Evolutionary conservation across 306 rosid species (phyloP).

Genomic region (Elaeagnus macrophylla): DNA sequence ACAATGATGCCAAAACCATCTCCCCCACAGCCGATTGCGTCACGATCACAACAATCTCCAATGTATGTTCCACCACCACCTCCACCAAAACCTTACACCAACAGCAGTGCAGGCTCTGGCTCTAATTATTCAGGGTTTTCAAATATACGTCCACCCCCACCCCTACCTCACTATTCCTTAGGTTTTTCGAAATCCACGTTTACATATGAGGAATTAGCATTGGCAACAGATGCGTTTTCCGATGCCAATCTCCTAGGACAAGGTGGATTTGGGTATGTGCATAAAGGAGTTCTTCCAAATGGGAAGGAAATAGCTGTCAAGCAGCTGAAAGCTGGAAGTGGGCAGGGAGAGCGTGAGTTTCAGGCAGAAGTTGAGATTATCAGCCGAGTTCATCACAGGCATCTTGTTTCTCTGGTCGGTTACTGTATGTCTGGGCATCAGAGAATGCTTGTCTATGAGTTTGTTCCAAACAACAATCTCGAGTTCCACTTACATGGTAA

Average conservation of each 20-base stretch:
- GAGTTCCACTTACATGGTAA: conserved; percentile 94
- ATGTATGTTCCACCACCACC: conserved; percentile 24
- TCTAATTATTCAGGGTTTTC: conserved; percentile 82
- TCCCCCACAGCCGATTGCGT: conserved; percentile 44
- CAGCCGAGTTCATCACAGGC: conserved; percentile 94
- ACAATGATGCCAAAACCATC: conserved; percentile 46
- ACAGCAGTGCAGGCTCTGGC: conserved; percentile 83
- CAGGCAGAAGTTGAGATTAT: conserved; percentile 95
- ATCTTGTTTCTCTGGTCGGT: conserved; percentile 94
- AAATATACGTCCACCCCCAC: conserved; percentile 52
- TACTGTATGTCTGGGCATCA: conserved; percentile 70
- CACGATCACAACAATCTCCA: conserved; percentile 47
- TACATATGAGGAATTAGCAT: conserved; percentile 68
- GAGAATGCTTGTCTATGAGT: conserved; percentile 89
- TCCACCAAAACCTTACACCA: conserved; percentile 34
- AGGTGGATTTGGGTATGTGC: conserved; percentile 97
- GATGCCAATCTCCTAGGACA: conserved; percentile 93
- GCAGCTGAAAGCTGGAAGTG: conserved; percentile 92
- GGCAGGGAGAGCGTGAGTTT: conserved; percentile 95
- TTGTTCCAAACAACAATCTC: conserved; percentile 72
- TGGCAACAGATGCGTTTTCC: conserved; percentile 91
- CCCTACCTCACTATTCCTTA: conserved; percentile 52
- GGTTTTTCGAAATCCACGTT: conserved; percentile 72
- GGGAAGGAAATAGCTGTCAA: conserved; percentile 95
- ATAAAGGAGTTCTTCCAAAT: conserved; percentile 78